phyloP scores from a whole-genome alignment of 306 rosid genomes.

The Luffa aegyptiaca region DNA sequence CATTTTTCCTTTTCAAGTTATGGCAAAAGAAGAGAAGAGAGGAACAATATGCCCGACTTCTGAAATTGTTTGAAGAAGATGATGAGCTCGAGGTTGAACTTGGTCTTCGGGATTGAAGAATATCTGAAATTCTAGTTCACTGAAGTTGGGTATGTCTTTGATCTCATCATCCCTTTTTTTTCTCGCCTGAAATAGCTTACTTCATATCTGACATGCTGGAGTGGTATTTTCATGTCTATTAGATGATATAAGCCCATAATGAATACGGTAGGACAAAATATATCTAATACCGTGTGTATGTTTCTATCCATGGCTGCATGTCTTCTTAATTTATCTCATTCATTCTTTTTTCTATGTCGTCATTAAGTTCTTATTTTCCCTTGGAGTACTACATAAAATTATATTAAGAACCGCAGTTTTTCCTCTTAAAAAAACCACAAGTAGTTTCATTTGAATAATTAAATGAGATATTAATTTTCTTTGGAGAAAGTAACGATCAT shows the following conservation, averaged over 20 bases:
- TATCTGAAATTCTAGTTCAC: conserved; percentile 1
- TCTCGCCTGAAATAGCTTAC: background rate
- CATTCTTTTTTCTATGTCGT: background rate
- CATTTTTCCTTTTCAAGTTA: conserved; percentile 47
- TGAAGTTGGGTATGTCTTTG: conserved; percentile 2
- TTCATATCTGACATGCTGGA: background rate
- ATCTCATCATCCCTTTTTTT: background rate
- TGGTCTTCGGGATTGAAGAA: conserved; percentile 55
- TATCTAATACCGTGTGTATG: no score
- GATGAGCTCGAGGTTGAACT: conserved; percentile 82
- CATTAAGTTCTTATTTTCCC: background rate
- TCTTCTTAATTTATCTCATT: background rate
- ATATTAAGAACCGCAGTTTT: background rate
- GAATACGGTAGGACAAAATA: background rate
- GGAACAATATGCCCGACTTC: conserved; percentile 65
- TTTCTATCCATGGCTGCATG: background rate
- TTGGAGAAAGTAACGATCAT: background rate
- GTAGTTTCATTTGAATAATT: background rate
- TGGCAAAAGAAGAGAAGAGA: conserved; percentile 84
- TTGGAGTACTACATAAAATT: background rate
- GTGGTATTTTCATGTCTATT: background rate
- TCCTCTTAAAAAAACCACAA: background rate
- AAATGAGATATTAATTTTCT: background rate
- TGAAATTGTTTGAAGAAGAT: conserved; percentile 80
- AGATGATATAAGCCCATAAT: background rate